phyloP scores from a whole-genome alignment of 371 early-diverging fungal genomes.

The Syncephalastrum contaminatum region DNA sequence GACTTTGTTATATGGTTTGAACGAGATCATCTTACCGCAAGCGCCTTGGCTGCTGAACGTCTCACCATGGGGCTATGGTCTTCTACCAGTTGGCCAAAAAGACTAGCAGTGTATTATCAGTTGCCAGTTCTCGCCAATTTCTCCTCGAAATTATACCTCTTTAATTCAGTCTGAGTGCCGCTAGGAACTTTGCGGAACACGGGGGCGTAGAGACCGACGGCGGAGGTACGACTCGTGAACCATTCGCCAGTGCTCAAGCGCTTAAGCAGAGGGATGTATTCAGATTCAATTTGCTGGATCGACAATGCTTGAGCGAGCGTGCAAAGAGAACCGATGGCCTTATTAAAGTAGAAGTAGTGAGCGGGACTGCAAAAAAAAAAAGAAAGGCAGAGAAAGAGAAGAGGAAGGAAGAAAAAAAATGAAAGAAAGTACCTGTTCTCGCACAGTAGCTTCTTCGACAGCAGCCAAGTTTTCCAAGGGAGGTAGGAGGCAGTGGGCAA shows the following conservation, averaged over 20 bases:
- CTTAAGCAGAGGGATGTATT: constrained; percentile 87
- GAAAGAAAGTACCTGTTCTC: constrained; percentile 78
- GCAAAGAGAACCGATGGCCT: constrained; percentile 59
- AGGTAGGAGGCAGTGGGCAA: constrained; percentile 82
- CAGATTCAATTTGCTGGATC: constrained; percentile 75
- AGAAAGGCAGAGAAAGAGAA: too few relatives aligned
- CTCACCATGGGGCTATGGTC: constrained; percentile 99
- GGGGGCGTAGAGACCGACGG: constrained; percentile 88
- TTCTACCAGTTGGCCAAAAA: constrained; percentile 75
- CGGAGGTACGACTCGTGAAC: constrained; percentile 96
- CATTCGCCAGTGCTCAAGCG: constrained; percentile 94
- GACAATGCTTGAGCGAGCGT: constrained; percentile 62
- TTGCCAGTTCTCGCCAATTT: not conserved
- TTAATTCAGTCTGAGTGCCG: constrained; percentile 81
- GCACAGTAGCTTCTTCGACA: constrained; percentile 95
- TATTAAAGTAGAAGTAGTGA: too few relatives aligned
- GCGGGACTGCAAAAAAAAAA: too few relatives aligned
- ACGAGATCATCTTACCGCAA: constrained; percentile 59
- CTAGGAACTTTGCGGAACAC: constrained; percentile 73
- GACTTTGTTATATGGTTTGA: too few relatives aligned
- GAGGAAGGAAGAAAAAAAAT: too few relatives aligned
- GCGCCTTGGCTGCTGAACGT: constrained; percentile 89
- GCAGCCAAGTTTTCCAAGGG: constrained; percentile 95
- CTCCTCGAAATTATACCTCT: constrained; percentile 50
- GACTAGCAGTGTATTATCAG: not conserved